Evolutionary conservation across 805 yeast genomes (phyloP), one percentile per base, ranked within the genome.

Genomic region (Wickerhamomyces subpelliculosus): DNA sequence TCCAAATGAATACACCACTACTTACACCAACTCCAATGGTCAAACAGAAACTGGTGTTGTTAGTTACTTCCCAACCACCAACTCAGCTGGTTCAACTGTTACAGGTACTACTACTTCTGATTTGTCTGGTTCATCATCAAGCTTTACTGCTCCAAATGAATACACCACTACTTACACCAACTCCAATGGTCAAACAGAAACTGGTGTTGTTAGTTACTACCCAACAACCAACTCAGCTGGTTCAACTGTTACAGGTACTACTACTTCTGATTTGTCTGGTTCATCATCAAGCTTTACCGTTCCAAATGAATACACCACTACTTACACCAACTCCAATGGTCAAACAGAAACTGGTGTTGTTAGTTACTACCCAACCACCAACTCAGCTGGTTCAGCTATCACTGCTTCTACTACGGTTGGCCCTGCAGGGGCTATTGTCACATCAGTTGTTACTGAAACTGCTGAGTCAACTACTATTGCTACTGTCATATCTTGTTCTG

Each of bases 271-370:
- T 14, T 36, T 30, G 5, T 11, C 27, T 10, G 26, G 26, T 11
- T 24, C 28, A 14, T 5, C 16, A 4, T 14, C 28, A 11, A 9
- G 29, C 4, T 9, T 21, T 17, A 35, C 38, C 11, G 44, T 31
- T 24, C 42, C 40, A 24, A 49, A 43, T 8, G 43, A 41, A 35
- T 58, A 51, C 34, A 61, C 55, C 27, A 57, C 42, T 24, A 61
- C 64, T 33, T 56, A 38, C 27, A 55, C 35, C 39, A 52, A 48
- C 32, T 48, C 47, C 21, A 47, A 36, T 28, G 41, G 56, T 39
- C 53, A 56, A 17, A 57, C 38, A 5, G 53, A 37, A 31, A 56
- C 52, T 11, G 49, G 38, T n/a, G 58, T 47, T 10, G 40, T 43
- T 9, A 51, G 49, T 13, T 60, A 34, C 43, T 60, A 64, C n/a